phyloP scores from a whole-genome alignment of 257 asterid species.

The Solanum megistacrolobum region DNA sequence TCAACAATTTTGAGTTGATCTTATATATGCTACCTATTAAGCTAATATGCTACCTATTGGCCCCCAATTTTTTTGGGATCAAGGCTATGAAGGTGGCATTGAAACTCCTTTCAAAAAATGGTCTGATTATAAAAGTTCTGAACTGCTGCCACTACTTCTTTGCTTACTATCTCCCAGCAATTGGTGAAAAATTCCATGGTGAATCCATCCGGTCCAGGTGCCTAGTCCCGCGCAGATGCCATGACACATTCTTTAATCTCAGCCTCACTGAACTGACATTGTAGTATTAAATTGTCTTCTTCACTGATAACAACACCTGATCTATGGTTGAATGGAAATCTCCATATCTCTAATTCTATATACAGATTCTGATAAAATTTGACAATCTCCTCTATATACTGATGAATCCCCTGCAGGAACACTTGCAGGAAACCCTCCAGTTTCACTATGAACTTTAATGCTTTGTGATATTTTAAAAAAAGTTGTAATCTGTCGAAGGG shows the following conservation, averaged over 20 bases:
- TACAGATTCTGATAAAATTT: too few relatives aligned
- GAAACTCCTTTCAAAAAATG: neutral
- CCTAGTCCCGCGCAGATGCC: neutral
- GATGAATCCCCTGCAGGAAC: neutral
- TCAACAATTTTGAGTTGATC: neutral
- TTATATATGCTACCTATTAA: neutral
- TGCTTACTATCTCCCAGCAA: neutral
- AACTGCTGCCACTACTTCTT: neutral
- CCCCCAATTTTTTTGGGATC: neutral
- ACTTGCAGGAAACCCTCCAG: neutral
- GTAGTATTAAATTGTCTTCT: neutral
- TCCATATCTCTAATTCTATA: neutral
- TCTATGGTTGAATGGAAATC: neutral
- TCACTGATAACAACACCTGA: neutral
- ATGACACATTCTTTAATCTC: neutral
- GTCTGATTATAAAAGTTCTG: neutral
- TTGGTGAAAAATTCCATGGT: neutral
- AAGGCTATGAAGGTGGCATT: neutral
- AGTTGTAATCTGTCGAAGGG: neutral
- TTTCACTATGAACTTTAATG: neutral
- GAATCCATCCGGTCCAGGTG: neutral
- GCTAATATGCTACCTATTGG: neutral
- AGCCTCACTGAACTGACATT: neutral
- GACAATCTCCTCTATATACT: too few relatives aligned
- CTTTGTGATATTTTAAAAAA: neutral